phyloP scores from a whole-genome alignment of 352 stramenopile species.

The Aphanomyces astaci region DNA sequence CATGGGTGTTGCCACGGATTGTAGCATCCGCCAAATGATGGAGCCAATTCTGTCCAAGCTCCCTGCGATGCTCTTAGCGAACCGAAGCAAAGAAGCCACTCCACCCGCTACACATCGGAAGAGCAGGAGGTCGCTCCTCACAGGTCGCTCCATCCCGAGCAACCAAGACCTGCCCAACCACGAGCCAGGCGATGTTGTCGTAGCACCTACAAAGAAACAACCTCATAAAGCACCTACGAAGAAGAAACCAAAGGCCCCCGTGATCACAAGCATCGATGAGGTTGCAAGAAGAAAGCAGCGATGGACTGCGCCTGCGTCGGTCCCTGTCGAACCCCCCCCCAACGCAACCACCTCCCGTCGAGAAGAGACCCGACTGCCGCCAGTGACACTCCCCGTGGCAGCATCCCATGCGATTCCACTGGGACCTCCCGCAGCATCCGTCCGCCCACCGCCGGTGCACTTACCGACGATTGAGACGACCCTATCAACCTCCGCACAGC shows the following conservation, averaged over 20 bases:
- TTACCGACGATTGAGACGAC: conserved; percentile 11
- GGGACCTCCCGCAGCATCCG: conserved; percentile 3
- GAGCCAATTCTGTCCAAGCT: conserved; percentile 64
- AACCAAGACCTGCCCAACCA: conserved; percentile 28
- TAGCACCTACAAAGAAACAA: conserved; percentile 8
- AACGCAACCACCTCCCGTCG: too few species aligned
- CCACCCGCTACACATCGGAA: conserved; percentile 1
- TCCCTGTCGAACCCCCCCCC: background rate
- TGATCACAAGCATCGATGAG: background rate
- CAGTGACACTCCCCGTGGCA: conserved; percentile 19
- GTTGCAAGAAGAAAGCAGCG: background rate
- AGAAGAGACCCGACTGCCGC: conserved; percentile 1
- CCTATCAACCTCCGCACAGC: too few species aligned
- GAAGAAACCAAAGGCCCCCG: background rate
- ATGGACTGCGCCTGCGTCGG: background rate
- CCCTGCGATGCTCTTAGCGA: conserved; percentile 49
- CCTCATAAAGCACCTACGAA: background rate
- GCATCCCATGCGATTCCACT: conserved; percentile 23
- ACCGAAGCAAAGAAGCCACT: background rate
- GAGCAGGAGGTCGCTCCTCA: background rate
- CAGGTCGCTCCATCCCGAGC: conserved; percentile 16
- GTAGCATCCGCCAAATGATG: conserved; percentile 69
- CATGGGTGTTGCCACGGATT: too few species aligned
- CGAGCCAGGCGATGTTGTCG: background rate
- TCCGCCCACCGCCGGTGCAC: conserved; percentile 8